phyloP scores from a whole-genome alignment of 2,329 filamentous ascomycete species.

The Tolypocladium ovalisporum region DNA sequence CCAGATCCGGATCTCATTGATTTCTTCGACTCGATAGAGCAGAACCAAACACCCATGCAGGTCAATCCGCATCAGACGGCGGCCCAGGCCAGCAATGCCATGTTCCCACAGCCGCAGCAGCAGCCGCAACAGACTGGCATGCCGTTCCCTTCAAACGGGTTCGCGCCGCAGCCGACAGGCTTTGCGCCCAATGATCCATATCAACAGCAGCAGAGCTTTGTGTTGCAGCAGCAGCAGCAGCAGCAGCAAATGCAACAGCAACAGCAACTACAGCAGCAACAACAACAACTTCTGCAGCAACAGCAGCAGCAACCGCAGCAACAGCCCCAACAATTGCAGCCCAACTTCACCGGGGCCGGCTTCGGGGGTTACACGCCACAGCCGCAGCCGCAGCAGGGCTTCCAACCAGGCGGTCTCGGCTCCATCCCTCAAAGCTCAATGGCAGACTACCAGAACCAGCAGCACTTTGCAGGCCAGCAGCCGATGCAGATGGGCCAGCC shows the following conservation, averaged over 20 bases:
- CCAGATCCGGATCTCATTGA: slow-evolving; percentile 76
- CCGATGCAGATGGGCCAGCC: slow-evolving; percentile 24
- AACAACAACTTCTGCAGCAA: slow-evolving; percentile 18
- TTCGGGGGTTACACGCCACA: slow-evolving; percentile 76
- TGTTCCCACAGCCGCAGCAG: slow-evolving; percentile 18
- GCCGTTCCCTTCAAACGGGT: slow-evolving; percentile 13
- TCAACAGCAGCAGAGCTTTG: slow-evolving; percentile 20
- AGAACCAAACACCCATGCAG: slow-evolving; percentile 67
- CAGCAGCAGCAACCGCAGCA: slow-evolving; percentile 18
- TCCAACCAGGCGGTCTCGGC: slow-evolving; percentile 40
- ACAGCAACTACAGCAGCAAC: slow-evolving; percentile 13
- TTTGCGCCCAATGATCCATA: slow-evolving; percentile 17
- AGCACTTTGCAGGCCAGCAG: slow-evolving; percentile 10
- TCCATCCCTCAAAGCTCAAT: slow-evolving; percentile 48
- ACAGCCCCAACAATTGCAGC: slow-evolving; percentile 31
- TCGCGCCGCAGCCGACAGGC: slow-evolving; percentile 15
- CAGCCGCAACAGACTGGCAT: slow-evolving; percentile 25
- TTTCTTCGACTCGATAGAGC: slow-evolving; percentile 89
- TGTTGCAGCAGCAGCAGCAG: slow-evolving; percentile 20
- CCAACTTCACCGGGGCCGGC: slow-evolving; percentile 56
- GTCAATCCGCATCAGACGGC: slow-evolving; percentile 24
- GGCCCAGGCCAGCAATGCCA: slow-evolving; percentile 20
- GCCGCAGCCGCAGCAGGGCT: slow-evolving; percentile 45
- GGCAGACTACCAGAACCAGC: slow-evolving; percentile 34
- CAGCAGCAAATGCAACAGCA: slow-evolving; percentile 19